Conservation (phyloP, 2,329 filamentous ascomycete species). For the Cladorrhinum sp. region DNA sequence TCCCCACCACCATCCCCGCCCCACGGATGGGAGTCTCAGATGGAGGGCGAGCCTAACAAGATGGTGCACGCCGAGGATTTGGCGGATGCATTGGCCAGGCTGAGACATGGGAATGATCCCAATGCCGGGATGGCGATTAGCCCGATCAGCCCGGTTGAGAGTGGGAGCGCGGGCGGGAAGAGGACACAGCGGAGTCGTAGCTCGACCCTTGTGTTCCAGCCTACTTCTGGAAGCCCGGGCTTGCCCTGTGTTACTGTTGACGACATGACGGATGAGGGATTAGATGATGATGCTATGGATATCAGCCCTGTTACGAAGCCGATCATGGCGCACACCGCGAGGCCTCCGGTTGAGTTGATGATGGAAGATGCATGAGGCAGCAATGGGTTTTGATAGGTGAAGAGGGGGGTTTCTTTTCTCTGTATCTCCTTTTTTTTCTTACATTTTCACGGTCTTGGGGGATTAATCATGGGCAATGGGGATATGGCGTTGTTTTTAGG, state of each 20-base stretch:
- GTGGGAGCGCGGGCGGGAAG: slow-evolving; percentile 28
- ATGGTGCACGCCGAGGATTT: slow-evolving; percentile 67
- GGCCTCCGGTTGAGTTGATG: slow-evolving; percentile 65
- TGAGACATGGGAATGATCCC: slow-evolving; percentile 46
- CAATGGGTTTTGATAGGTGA: neutral
- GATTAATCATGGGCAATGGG: neutral
- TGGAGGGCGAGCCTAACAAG: slow-evolving; percentile 69
- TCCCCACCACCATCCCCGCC: slow-evolving; percentile 66
- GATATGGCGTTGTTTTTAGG: neutral
- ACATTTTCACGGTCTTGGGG: neutral
- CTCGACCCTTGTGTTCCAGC: slow-evolving; percentile 64
- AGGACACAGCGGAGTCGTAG: slow-evolving; percentile 51
- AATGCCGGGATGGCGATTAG: slow-evolving; percentile 15
- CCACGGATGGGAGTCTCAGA: slow-evolving; percentile 64
- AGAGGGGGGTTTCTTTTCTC: neutral
- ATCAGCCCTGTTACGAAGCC: slow-evolving; percentile 44
- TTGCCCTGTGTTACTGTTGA: slow-evolving; percentile 65
- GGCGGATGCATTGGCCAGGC: slow-evolving; percentile 61
- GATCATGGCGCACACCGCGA: slow-evolving; percentile 57
- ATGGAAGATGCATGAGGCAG: slow-evolving; percentile 49
- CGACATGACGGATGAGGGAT: slow-evolving; percentile 57
- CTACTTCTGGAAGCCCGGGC: slow-evolving; percentile 50
- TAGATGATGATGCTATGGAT: slow-evolving; percentile 32
- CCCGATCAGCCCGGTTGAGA: slow-evolving; percentile 37
- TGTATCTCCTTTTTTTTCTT: slow-evolving; percentile 7